A percentile compares a stretch with the other conserved stretches of the same genome.
phyloP scores from a whole-genome alignment of 2,329 filamentous ascomycete genomes.

The Zasmidium citrigriseum region DNA sequence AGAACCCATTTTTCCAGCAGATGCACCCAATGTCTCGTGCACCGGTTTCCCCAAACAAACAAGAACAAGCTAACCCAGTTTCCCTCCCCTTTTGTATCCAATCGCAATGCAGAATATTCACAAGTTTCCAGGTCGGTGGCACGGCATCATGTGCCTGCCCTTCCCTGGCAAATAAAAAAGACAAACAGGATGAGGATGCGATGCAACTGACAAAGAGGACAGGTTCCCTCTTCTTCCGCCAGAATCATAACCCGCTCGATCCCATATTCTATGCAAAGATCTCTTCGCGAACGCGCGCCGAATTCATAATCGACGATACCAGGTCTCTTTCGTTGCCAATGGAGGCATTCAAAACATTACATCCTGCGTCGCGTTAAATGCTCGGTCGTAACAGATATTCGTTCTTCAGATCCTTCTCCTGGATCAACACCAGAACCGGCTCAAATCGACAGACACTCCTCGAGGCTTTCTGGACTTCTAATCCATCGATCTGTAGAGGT shows the following conservation, averaged over 20 bases:
- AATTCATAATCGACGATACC: neutral
- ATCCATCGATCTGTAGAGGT: slow-evolving; percentile 32
- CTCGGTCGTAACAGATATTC: neutral
- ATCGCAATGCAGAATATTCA: neutral
- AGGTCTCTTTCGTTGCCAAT: neutral
- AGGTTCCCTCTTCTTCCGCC: neutral
- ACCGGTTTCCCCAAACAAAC: too few species aligned
- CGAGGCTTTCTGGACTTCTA: slow-evolving; percentile 17
- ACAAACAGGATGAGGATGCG: neutral
- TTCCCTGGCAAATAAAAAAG: neutral
- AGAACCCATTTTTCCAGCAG: too few species aligned
- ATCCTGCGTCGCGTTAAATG: slow-evolving; percentile 7
- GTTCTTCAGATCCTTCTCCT: neutral
- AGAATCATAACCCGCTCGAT: neutral
- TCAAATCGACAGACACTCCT: slow-evolving; percentile 2
- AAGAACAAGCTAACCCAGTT: neutral
- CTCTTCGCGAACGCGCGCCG: neutral
- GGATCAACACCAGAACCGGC: slow-evolving; percentile 3
- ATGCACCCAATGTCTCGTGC: too few species aligned
- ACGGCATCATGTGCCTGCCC: too few species aligned
- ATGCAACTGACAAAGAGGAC: neutral
- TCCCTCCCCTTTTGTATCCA: neutral
- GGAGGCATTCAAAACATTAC: slow-evolving; percentile 5
- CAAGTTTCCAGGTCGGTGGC: neutral
- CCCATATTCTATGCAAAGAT: neutral